Evolutionary conservation across 2,329 filamentous ascomycete genomes (phyloP).

Genomic region (Hypoxylon sp.): DNA sequence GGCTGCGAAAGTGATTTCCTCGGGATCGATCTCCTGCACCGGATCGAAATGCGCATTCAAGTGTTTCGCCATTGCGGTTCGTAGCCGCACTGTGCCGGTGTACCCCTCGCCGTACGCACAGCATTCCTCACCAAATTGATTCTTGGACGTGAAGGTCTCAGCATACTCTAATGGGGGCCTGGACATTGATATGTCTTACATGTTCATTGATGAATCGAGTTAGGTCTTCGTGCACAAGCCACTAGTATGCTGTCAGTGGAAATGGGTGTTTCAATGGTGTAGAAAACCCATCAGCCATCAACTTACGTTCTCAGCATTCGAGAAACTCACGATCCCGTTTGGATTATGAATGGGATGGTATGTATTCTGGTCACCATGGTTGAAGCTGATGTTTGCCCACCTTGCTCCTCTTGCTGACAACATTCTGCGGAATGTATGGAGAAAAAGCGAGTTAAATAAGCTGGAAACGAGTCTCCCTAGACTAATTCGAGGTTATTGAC

Average conservation of each 20-base stretch:
- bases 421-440: slow-evolving; percentile 23
- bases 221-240: slow-evolving; percentile 35
- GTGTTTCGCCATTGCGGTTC: slow-evolving; percentile 45
- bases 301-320: slow-evolving; percentile 43
- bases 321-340: slow-evolving; percentile 38
- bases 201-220: slow-evolving; percentile 34
- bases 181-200: slow-evolving; percentile 13
- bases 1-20: slow-evolving; percentile 46
- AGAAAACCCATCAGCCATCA: neutral
- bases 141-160: slow-evolving; percentile 17
- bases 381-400: slow-evolving; percentile 38
- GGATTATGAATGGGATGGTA: slow-evolving; percentile 41
- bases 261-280: neutral
- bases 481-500: too few species aligned
- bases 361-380: slow-evolving; percentile 36
- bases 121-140: slow-evolving; percentile 36
- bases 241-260: slow-evolving; percentile 8
- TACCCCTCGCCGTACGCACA: slow-evolving; percentile 45
- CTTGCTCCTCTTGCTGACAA: slow-evolving; percentile 41
- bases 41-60: slow-evolving; percentile 45
- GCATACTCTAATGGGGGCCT: neutral
- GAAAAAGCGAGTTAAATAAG: neutral
- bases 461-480: neutral
- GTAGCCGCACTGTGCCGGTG: slow-evolving; percentile 43
- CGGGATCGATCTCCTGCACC: slow-evolving; percentile 35